Conservation (phyloP, 192 early-diverging fungal species). For the Backusella macrospora region DNA sequence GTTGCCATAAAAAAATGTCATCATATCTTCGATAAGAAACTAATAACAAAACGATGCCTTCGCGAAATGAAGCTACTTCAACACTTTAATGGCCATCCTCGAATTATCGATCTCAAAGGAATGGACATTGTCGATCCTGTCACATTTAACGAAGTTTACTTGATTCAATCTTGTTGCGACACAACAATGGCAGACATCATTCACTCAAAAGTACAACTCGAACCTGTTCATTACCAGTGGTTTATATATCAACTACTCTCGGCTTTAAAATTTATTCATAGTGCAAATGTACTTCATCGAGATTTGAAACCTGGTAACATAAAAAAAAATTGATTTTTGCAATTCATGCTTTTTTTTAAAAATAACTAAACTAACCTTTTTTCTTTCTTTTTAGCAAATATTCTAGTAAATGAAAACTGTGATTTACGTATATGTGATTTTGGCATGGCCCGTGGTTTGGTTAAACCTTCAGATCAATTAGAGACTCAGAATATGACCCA, state of each 20-base stretch:
- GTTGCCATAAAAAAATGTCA: slow-evolving; percentile 95
- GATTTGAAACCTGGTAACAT: slow-evolving; percentile 83
- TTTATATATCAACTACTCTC: slow-evolving; percentile 72
- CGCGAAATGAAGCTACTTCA: slow-evolving; percentile 92
- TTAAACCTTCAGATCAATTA: slow-evolving; percentile 62
- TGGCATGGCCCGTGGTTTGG: slow-evolving; percentile 87
- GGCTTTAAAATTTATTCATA: slow-evolving; percentile 74
- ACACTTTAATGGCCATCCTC: slow-evolving; percentile 85
- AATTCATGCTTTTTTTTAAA: not conserved
- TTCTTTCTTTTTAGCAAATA: slow-evolving; percentile 56
- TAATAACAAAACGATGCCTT: slow-evolving; percentile 86
- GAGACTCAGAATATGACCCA: slow-evolving; percentile 85
- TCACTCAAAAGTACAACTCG: slow-evolving; percentile 47
- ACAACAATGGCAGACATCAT: slow-evolving; percentile 77
- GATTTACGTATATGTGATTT: slow-evolving; percentile 96
- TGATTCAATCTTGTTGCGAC: slow-evolving; percentile 70
- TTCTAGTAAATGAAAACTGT: slow-evolving; percentile 89
- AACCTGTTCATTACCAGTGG: slow-evolving; percentile 56
- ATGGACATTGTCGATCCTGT: slow-evolving; percentile 68
- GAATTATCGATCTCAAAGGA: slow-evolving; percentile 56
- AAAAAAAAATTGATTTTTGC: not conserved
- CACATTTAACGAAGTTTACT: slow-evolving; percentile 52
- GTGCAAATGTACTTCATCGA: slow-evolving; percentile 76
- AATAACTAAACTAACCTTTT: not conserved
- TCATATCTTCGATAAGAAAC: slow-evolving; percentile 81